Evolutionary conservation across 331 rosid species (phyloP).

Genomic region (Rhamnella rubrinervis): DNA sequence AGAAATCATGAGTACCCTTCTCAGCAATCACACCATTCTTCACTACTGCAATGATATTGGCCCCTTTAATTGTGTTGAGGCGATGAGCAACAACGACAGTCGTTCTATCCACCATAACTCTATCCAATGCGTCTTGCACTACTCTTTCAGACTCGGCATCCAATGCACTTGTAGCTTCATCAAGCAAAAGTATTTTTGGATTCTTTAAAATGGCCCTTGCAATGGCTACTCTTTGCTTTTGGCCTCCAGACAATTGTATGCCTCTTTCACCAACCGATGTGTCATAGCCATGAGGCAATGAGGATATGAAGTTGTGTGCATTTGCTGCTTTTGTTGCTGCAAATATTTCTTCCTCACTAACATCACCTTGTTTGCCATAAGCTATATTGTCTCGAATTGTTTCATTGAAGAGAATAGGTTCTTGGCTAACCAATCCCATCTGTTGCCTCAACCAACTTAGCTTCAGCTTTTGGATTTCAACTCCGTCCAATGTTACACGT

Average conservation of each 20-base stretch:
- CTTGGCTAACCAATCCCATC: slow-evolving; percentile 64
- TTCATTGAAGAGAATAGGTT: slow-evolving; percentile 53
- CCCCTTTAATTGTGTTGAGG: slow-evolving; percentile 49
- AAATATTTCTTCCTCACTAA: slow-evolving; percentile 50
- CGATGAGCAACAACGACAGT: slow-evolving; percentile 57
- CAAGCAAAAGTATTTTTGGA: slow-evolving; percentile 54
- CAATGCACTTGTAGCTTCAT: slow-evolving; percentile 69
- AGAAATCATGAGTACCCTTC: slow-evolving; percentile 50
- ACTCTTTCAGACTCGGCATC: slow-evolving; percentile 65
- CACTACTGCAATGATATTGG: slow-evolving; percentile 49
- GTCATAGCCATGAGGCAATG: slow-evolving; percentile 50
- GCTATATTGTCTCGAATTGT: slow-evolving; percentile 60
- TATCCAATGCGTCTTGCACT: slow-evolving; percentile 62
- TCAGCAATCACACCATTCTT: slow-evolving; percentile 50
- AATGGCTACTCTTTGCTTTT: slow-evolving; percentile 62
- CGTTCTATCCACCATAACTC: slow-evolving; percentile 46
- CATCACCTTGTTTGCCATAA: slow-evolving; percentile 47
- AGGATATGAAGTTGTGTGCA: slow-evolving; percentile 55
- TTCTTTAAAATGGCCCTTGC: slow-evolving; percentile 58
- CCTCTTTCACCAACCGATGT: slow-evolving; percentile 59
- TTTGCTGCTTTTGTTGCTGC: slow-evolving; percentile 60
- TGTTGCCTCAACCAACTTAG: slow-evolving; percentile 62
- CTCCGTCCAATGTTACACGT: slow-evolving; percentile 50
- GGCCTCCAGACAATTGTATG: slow-evolving; percentile 61
- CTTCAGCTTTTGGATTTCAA: slow-evolving; percentile 45